Conservation (phyloP, 805 yeast species). For the Lachancea dasiensis region DNA sequence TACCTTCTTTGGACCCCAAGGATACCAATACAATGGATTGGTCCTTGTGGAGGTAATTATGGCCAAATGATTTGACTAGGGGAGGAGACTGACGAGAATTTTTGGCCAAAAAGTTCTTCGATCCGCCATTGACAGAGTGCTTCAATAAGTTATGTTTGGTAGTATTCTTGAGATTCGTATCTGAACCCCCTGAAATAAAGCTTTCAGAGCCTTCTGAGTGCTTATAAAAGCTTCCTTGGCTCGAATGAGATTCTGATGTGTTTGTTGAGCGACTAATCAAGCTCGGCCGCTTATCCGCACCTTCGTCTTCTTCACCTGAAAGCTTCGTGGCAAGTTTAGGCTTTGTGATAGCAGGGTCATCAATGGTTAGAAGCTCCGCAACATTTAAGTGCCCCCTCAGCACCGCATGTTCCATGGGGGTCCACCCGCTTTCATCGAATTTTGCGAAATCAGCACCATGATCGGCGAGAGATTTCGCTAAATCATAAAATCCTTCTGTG, state of each 20-base stretch:
- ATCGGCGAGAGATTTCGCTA: constrained; percentile 49
- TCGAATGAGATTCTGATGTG: neutral
- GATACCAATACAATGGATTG: constrained; percentile 76
- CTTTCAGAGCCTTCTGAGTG: constrained; percentile 12
- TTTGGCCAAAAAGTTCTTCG: neutral
- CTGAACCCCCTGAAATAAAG: constrained; percentile 14
- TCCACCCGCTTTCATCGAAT: constrained; percentile 87
- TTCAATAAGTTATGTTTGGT: constrained; percentile 13
- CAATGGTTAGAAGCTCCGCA: constrained; percentile 48
- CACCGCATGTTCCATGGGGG: constrained; percentile 95
- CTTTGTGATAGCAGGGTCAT: constrained; percentile 18
- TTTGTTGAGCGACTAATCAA: no score
- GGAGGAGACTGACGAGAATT: constrained; percentile 14
- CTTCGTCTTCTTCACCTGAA: constrained; percentile 1
- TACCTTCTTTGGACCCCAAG: constrained; percentile 60
- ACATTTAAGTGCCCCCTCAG: constrained; percentile 78
- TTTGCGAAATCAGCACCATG: constrained; percentile 48
- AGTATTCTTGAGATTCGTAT: constrained; percentile 4
- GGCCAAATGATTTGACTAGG: constrained; percentile 82
- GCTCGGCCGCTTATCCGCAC: neutral
- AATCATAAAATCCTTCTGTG: constrained; percentile 64
- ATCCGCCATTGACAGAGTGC: constrained; percentile 2
- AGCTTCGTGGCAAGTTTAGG: constrained; percentile 15
- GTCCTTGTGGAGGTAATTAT: constrained; percentile 54
- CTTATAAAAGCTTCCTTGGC: constrained; percentile 9